Evolutionary conservation across 2,329 filamentous ascomycete species (phyloP).

Genomic region (Phyllosticta citrichinensis): DNA sequence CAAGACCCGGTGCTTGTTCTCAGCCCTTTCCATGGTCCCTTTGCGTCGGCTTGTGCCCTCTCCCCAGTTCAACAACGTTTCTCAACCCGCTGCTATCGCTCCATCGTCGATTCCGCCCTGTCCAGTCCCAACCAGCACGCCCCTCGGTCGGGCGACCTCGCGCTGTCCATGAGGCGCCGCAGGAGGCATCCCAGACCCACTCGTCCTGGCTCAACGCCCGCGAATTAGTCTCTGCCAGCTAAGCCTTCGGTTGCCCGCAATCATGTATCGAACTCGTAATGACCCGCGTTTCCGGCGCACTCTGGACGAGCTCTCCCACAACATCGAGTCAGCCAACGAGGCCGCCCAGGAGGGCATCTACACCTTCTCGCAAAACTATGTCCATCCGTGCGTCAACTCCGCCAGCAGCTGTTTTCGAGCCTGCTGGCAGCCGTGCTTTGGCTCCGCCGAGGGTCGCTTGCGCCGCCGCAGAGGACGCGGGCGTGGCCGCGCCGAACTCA

Average conservation of each 20-base stretch:
- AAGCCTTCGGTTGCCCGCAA: conserved; percentile 1
- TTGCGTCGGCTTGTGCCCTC: not conserved
- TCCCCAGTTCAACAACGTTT: not conserved
- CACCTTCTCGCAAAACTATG: conserved; percentile 76
- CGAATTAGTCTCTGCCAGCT: not conserved
- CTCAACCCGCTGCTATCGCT: not conserved
- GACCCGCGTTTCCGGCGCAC: conserved; percentile 88
- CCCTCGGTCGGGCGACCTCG: not conserved
- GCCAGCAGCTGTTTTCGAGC: conserved; percentile 55
- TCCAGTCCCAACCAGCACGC: not conserved
- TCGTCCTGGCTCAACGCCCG: conserved; percentile 8
- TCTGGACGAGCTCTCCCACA: conserved; percentile 86
- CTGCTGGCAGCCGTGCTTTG: conserved; percentile 63
- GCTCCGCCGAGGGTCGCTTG: conserved; percentile 62
- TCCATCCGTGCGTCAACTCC: conserved; percentile 66
- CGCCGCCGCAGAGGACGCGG: conserved; percentile 53
- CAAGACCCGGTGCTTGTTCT: not conserved
- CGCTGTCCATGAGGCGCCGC: conserved; percentile 4
- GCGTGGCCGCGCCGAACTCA: conserved; percentile 62
- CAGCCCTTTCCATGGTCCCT: not conserved
- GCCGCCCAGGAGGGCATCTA: conserved; percentile 86
- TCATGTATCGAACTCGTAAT: conserved; percentile 47
- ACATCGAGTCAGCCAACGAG: conserved; percentile 82
- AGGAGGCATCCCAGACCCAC: conserved; percentile 7
- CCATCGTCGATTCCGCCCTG: not conserved